These are phyloP conservation scores for Rhodosporidiobolus odoratus DNA, from an alignment of 768 basidiomycete species.

Conservation along the genomic window DNA sequence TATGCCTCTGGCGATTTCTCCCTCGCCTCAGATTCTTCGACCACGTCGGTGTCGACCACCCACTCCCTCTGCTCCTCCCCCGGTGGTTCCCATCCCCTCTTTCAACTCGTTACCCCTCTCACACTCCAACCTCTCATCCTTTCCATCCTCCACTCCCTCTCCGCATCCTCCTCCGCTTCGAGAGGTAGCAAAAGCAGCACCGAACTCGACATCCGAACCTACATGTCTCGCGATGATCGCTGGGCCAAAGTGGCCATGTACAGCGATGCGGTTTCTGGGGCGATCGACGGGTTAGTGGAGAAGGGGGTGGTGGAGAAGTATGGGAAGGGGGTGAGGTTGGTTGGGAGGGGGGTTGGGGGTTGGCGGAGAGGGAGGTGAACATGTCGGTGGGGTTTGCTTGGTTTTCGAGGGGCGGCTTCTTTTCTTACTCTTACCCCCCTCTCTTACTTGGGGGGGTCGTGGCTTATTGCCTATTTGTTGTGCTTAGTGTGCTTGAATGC, in stretches of 20 bases:
- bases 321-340: not conserved
- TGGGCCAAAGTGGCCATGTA: constrained; percentile 3
- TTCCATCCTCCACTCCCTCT: not conserved
- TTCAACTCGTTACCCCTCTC: constrained; percentile 4
- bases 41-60: not conserved
- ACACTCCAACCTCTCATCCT: constrained; percentile 2
- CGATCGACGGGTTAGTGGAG: not conserved
- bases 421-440: not conserved
- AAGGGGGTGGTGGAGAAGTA: not conserved
- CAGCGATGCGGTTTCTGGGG: not conserved
- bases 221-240: not conserved
- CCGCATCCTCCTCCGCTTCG: too few relatives aligned
- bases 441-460: too few relatives aligned
- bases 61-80: not conserved
- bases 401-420: too few relatives aligned
- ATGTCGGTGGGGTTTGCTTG: not conserved
- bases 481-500: too few relatives aligned
- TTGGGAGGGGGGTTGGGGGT: not conserved
- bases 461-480: too few relatives aligned
- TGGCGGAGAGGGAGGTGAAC: too few relatives aligned
- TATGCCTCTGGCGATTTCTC: not conserved
- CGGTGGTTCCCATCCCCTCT: not conserved
- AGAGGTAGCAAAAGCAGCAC: not conserved
- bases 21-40: not conserved
- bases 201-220: not conserved